phyloP scores from a whole-genome alignment of 1,284 basidiomycete genomes.

The Austroboletus niveus region DNA sequence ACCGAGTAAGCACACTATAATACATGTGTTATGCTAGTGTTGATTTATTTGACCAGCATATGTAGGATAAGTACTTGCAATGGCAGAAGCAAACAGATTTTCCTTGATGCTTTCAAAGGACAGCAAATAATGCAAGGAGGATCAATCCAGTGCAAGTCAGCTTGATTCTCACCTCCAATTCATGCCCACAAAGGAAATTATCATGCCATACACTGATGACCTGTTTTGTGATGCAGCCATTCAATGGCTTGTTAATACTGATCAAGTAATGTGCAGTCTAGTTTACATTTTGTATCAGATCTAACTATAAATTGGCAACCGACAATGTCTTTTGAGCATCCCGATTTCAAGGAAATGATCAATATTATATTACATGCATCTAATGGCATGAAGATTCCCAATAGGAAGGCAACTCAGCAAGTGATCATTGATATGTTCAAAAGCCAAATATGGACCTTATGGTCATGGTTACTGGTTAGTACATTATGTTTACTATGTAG shows the following conservation, averaged over 20 bases:
- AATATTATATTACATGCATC: slow-evolving; percentile 19
- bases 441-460: neutral
- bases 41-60: no score
- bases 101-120: slow-evolving; percentile 4
- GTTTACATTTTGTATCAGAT: neutral
- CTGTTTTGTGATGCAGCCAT: neutral
- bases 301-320: slow-evolving; percentile 12
- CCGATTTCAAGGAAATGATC: slow-evolving; percentile 24
- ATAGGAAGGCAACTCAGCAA: neutral
- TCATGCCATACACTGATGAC: neutral
- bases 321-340: neutral
- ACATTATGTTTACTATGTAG: no score
- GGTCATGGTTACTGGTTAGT: neutral
- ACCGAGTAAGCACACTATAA: no score
- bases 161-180: slow-evolving; percentile 4
- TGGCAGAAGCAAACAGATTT: slow-evolving; percentile 1
- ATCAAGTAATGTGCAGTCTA: neutral
- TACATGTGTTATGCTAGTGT: no score
- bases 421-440: slow-evolving; percentile 4
- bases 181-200: neutral
- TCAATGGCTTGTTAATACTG: neutral
- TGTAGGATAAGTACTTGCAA: neutral
- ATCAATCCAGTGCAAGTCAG: neutral
- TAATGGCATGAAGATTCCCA: slow-evolving; percentile 19
- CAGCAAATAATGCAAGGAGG: neutral